phyloP scores from a whole-genome alignment of 75 land plant genomes.

The Ceratopteris richardii region DNA sequence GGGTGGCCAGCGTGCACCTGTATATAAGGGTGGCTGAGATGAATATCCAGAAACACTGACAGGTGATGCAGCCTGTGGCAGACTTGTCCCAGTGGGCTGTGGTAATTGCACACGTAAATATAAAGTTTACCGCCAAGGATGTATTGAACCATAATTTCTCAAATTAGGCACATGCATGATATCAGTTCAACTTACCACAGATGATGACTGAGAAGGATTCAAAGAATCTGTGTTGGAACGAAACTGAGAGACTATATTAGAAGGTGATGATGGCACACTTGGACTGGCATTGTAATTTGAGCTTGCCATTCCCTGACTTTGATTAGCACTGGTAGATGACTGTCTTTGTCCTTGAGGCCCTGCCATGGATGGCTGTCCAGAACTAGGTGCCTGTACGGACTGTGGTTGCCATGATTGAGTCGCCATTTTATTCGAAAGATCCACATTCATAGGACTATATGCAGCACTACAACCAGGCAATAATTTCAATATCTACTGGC shows the following conservation, averaged over 20 bases:
- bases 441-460: neutral
- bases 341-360: constrained; percentile 25
- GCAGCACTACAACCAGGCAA: no score
- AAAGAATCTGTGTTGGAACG: neutral
- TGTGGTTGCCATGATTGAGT: constrained; percentile 19
- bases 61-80: constrained; percentile 8
- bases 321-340: constrained; percentile 5
- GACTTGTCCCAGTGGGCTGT: neutral
- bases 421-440: constrained; percentile 4
- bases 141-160: no score
- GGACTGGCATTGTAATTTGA: constrained; percentile 11
- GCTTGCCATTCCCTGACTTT: constrained; percentile 8
- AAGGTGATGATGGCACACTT: constrained; percentile 1
- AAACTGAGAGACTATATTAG: neutral
- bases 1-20: constrained; percentile 2
- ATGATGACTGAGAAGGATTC: neutral
- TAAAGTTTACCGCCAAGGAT: neutral
- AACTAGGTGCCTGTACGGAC: constrained; percentile 31
- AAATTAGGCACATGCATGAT: no score
- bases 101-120: neutral
- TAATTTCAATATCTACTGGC: no score
- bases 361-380: constrained; percentile 22
- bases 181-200: constrained; percentile 1
- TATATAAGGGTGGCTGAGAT: constrained; percentile 8
- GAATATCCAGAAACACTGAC: constrained; percentile 10